Base-by-base conservation (phyloP, 2,329 filamentous ascomycete genomes). In the Zalaria obscura region DNA sequence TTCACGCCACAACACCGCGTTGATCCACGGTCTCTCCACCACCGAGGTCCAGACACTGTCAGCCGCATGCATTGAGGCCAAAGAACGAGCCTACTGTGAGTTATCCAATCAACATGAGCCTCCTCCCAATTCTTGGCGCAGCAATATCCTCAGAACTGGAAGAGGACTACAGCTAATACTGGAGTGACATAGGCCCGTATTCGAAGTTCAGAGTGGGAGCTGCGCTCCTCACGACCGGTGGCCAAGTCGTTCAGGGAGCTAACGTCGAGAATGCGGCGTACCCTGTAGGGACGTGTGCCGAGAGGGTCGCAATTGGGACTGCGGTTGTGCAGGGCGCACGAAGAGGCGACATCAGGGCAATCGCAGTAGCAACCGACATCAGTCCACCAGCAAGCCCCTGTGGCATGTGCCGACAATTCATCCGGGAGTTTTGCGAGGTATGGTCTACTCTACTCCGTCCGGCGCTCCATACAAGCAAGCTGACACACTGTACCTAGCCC, bases 211-310 rank as follows among this genome's bases (percentile, higher is more conserved):
- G 80, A 48, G 91, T 98, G 47, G 91, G 91, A 47, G 80, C 83
- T 39, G 79, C 83, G 29, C 64, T 96, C 46, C 76, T 96, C 47
- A 71, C 76, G 28, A 51, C 49, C 18, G 51, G 50, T 35, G 58
- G 57, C 26, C 44, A 70, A 50, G 70, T 87, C 43, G 67, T 73
- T 3, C 47, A 51, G 36, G 91, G 91, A 41, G 87, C 84, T 47
- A 94, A 94, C 58, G 78, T 96, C 47, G 91, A 98, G 66, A 95
- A 96, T 58, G 88, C 86, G 1, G 70, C 82, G 27, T 96, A 93
- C 58, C 89, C 91, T 0, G 88, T 95, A 4, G 86, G 86, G n/a
- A 93, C 84, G 3, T 96, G 91, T 61, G 91, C 91, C 9, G 91
- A 98, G 71, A 72, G 89, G 44, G 84, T 89, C n/a, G 87, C 85